Percentiles rank a stretch among this genome's conserved stretches.
These are phyloP conservation scores for Pleoardoris graminearum DNA, from an alignment of 2,329 filamentous ascomycete species.

Conservation along the genomic window DNA sequence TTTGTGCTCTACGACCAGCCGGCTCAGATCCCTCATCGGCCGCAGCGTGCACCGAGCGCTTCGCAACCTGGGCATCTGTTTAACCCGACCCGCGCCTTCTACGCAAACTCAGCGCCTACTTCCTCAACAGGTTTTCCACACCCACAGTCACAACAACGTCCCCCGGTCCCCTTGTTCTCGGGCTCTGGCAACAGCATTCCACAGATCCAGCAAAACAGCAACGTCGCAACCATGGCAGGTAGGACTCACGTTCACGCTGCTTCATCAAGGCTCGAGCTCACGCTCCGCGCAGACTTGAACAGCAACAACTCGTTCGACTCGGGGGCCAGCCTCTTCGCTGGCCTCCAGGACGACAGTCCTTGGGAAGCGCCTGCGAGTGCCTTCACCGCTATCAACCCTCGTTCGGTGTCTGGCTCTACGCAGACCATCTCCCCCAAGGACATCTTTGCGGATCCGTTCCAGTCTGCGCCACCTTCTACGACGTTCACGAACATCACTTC, in stretches of 20 bases:
- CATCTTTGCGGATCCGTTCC: slow-evolving; percentile 69
- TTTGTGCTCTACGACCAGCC: slow-evolving; percentile 73
- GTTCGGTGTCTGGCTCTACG: slow-evolving; percentile 40
- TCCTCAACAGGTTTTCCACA: slow-evolving; percentile 63
- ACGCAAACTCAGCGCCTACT: slow-evolving; percentile 68
- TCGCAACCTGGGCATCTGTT: slow-evolving; percentile 61
- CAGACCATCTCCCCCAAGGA: slow-evolving; percentile 83
- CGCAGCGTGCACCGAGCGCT: slow-evolving; percentile 57
- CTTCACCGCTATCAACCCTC: slow-evolving; percentile 53
- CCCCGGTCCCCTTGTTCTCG: slow-evolving; percentile 73
- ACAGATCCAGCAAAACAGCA: slow-evolving; percentile 36
- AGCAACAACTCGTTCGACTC: slow-evolving; percentile 50
- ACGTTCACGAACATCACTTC: slow-evolving; percentile 84
- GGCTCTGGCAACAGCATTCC: slow-evolving; percentile 60
- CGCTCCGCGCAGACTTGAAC: slow-evolving; percentile 39
- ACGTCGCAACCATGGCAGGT: slow-evolving; percentile 46
- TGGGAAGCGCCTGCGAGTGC: slow-evolving; percentile 35
- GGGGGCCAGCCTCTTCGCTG: slow-evolving; percentile 52
- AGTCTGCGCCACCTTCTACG: slow-evolving; percentile 79
- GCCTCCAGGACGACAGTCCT: slow-evolving; percentile 42
- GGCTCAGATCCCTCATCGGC: slow-evolving; percentile 47
- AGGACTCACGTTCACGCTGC: slow-evolving; percentile 23
- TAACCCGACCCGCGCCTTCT: slow-evolving; percentile 64
- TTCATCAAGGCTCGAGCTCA: slow-evolving; percentile 29
- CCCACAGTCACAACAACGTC: slow-evolving; percentile 58